Evolutionary conservation across 805 yeast species (phyloP).

Genomic region (Saccharomyces kudriavzevii): DNA sequence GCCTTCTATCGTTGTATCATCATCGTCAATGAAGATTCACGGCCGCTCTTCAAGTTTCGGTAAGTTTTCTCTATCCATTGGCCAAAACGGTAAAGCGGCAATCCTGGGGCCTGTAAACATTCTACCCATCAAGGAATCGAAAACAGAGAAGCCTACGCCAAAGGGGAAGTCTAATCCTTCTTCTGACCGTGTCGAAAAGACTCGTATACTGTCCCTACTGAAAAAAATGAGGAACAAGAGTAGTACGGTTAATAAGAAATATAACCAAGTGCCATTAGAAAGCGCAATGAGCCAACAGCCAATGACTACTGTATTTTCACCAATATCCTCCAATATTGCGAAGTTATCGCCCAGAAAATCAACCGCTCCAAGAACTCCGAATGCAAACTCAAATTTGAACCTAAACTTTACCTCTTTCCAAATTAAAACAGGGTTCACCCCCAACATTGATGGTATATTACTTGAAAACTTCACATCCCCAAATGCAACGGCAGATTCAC

Average conservation of each 20-base stretch:
- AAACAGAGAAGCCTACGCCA: background rate
- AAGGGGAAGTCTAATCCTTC: conserved; percentile 1
- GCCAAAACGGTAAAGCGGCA: conserved; percentile 29
- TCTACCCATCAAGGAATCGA: background rate
- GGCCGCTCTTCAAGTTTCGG: conserved; percentile 4
- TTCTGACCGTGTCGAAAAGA: conserved; percentile 13
- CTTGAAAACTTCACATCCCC: background rate
- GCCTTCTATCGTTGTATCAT: background rate
- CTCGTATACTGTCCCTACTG: conserved; percentile 21
- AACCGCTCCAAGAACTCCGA: conserved; percentile 1
- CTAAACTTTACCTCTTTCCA: background rate
- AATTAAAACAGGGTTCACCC: background rate
- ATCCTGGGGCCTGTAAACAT: conserved; percentile 15
- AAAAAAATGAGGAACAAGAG: conserved; percentile 24
- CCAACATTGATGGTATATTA: background rate
- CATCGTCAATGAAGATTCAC: background rate
- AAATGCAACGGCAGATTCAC: background rate
- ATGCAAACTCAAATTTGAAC: background rate
- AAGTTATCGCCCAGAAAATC: background rate
- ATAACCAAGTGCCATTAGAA: background rate
- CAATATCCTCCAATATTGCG: conserved; percentile 1
- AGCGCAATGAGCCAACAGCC: background rate
- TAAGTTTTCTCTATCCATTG: conserved; percentile 24
- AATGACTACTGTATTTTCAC: background rate
- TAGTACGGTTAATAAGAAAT: conserved; percentile 2